Base-by-base conservation (phyloP, 768 basidiomycete species). In the Trichaptum fuscoviolaceum region DNA sequence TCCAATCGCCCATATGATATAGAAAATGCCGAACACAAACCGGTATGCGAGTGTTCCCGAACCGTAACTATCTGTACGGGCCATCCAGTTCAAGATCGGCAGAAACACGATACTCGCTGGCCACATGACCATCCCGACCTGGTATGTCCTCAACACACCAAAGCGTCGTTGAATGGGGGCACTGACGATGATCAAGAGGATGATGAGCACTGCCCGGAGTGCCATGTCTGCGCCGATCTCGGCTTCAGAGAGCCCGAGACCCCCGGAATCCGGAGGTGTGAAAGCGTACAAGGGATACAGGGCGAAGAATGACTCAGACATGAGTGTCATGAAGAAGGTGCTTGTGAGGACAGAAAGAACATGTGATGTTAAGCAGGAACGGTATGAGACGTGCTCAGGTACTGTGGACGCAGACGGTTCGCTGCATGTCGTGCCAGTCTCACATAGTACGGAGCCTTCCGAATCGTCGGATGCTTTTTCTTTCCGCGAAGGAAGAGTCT, bases 191-290 rank as follows among this genome's bases (percentile, higher is more conserved):
- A 65, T 64, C 8, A 63, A 20, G 20, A 57, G 59, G 9, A 69
- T 65, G 35, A 65, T 63, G 7, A 69, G 23, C 3, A 69, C 57
- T 20, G 69, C 63, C 26, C 69, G 66, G 25, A 67, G 58, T 30
- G 58, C 63, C 67, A 69, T 65, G 24, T 69, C 64, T 8, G 63
- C 58, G 15, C 69, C 69, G 62, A 69, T 69, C 17, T 42, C 64
- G 26, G 69, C 69, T 61, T 69, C 69, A 34, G n/a, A 62, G 64
- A 69, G 27, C 2, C 69, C 69, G 6, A 69, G 61, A 8, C 69
- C 69, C 1, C 67, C 69, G 24, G 67, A 67, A 0, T 23, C 18
- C 9, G 64, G 59, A 17, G 69, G 69, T 17, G 69, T 69, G 64
- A 68, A 68, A 1, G 67, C 57, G 62, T 61, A 68, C 15, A 68